Evolutionary conservation across 2,329 filamentous ascomycete species (phyloP).

Genomic region (Colletotrichum brevisporum): DNA sequence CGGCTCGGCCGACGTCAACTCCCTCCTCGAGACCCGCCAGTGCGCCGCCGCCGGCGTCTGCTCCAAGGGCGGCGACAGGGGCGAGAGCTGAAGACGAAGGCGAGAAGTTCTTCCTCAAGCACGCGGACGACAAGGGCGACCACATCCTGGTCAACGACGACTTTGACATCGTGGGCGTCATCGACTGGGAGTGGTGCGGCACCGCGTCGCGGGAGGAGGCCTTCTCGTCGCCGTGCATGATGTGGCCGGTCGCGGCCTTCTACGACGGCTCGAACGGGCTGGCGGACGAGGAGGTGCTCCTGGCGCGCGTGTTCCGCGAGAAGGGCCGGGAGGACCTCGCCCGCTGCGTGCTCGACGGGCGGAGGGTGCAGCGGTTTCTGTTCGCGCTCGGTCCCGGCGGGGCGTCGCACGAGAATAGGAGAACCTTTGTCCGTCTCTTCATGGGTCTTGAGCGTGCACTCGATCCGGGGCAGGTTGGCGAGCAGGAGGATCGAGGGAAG

Average conservation of each 20-base stretch:
- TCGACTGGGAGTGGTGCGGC: not conserved
- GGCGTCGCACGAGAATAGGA: no score
- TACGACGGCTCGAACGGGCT: not conserved
- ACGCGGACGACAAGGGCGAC: constrained; percentile 63
- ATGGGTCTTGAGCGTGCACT: no score
- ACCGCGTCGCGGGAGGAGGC: not conserved
- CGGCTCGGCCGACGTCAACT: not conserved
- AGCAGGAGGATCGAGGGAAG: no score
- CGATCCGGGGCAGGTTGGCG: no score
- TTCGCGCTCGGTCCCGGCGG: not conserved
- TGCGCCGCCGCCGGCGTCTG: constrained; percentile 4
- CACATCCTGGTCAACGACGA: constrained; percentile 62
- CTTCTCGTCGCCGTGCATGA: not conserved
- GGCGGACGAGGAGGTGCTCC: not conserved
- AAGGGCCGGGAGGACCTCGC: not conserved
- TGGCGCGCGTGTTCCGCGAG: not conserved
- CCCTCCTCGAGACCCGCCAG: constrained; percentile 2
- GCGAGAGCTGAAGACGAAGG: constrained; percentile 39
- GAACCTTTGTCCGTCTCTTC: no score
- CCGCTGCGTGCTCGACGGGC: not conserved
- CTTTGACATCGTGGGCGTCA: constrained; percentile 58
- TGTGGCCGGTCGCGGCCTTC: not conserved
- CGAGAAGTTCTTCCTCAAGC: constrained; percentile 59
- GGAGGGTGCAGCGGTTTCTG: not conserved
- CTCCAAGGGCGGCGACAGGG: constrained; percentile 16